A percentile compares a stretch with the other conserved stretches of the same genome.
These are phyloP conservation scores for Exobasidium rhododendri DNA, from an alignment of 1,284 basidiomycete species.

Conservation along the genomic window DNA sequence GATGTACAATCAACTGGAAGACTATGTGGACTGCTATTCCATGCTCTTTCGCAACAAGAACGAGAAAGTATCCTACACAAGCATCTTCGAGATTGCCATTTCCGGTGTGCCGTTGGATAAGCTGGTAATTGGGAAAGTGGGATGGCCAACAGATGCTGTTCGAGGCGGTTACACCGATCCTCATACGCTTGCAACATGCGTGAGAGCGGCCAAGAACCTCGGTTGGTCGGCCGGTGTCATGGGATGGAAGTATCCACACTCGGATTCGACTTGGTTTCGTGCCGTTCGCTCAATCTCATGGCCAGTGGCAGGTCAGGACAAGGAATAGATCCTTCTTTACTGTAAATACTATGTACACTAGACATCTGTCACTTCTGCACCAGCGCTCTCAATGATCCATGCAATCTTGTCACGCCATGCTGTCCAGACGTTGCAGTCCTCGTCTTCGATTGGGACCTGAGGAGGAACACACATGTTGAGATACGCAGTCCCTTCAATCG, in stretches of 20 bases:
- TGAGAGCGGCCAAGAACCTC: not conserved
- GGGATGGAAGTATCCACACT: not conserved
- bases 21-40: not conserved
- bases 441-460: not conserved
- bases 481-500: not conserved
- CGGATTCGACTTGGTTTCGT: not conserved
- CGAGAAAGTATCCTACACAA: not conserved
- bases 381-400: not conserved
- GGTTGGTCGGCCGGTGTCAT: not conserved
- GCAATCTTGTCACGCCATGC: not conserved
- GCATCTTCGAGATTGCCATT: not conserved
- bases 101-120: not conserved
- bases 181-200: not conserved
- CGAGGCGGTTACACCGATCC: conserved; percentile 1
- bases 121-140: conserved; percentile 1
- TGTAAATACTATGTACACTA: too few relatives aligned
- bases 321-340: too few relatives aligned
- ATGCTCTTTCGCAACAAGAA: not conserved
- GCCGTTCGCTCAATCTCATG: not conserved
- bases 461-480: not conserved
- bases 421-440: not conserved
- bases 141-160: not conserved
- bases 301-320: too few relatives aligned
- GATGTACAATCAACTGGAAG: conserved; percentile 5
- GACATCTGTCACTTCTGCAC: too few relatives aligned